Evolutionary conservation across 2,329 filamentous ascomycete species (phyloP).

Genomic region (Neonectria punicea): DNA sequence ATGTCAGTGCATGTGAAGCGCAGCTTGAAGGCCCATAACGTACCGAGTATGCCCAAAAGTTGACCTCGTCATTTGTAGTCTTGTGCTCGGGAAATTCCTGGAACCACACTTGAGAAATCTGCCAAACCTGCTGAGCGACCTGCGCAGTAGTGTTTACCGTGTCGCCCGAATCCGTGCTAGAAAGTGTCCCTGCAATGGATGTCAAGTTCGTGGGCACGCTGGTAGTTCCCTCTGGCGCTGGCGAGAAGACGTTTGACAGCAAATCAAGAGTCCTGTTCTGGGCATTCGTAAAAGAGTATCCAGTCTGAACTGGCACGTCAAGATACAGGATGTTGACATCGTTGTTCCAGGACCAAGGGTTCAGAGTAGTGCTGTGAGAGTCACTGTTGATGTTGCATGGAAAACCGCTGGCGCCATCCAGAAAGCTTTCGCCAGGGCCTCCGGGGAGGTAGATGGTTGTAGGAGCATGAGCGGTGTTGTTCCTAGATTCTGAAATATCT

Average conservation of each 20-base stretch:
- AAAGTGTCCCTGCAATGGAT: constrained; percentile 27
- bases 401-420: constrained; percentile 69
- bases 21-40: constrained; percentile 25
- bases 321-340: constrained; percentile 61
- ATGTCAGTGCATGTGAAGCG: not conserved
- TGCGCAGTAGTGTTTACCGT: constrained; percentile 59
- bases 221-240: not conserved
- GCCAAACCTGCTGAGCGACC: constrained; percentile 67
- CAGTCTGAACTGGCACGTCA: constrained; percentile 71
- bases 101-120: constrained; percentile 69
- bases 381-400: constrained; percentile 59
- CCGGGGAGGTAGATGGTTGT: constrained; percentile 70
- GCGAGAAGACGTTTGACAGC: constrained; percentile 46
- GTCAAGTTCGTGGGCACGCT: constrained; percentile 27
- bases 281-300: constrained; percentile 62
- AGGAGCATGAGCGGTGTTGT: constrained; percentile 36
- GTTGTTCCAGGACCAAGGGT: constrained; percentile 70
- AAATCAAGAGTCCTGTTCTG: constrained; percentile 67
- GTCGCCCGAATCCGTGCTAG: not conserved
- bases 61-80: constrained; percentile 62
- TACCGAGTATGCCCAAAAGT: constrained; percentile 69
- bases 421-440: constrained; percentile 69
- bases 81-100: constrained; percentile 64
- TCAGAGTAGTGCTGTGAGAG: constrained; percentile 62
- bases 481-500: constrained; percentile 43